Evolutionary conservation across 805 yeast genomes (phyloP).

Genomic region (Wickerhamomyces bovis): DNA sequence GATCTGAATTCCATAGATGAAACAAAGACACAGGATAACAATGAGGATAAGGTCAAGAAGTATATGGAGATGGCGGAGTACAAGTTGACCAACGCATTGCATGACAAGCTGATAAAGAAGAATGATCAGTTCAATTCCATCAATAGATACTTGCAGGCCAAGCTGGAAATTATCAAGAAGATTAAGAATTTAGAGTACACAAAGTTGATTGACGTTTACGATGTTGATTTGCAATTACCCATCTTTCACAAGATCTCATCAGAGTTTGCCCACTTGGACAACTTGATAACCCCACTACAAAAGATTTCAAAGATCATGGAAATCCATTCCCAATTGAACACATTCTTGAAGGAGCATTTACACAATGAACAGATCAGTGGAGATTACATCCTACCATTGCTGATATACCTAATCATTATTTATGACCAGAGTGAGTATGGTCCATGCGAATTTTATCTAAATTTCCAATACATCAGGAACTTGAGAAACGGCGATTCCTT

Average conservation of each 20-base stretch:
- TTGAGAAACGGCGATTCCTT: slow-evolving; percentile 17
- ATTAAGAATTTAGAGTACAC: slow-evolving; percentile 13
- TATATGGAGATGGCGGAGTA: slow-evolving; percentile 17
- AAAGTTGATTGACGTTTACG: slow-evolving; percentile 14
- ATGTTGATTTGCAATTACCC: slow-evolving; percentile 9
- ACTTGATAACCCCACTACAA: slow-evolving; percentile 10
- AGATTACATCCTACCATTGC: slow-evolving; percentile 20
- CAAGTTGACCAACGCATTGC: slow-evolving; percentile 8
- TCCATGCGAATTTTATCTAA: slow-evolving; percentile 14
- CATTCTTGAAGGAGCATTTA: slow-evolving; percentile 1
- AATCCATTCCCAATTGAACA: slow-evolving; percentile 16
- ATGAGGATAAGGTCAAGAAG: slow-evolving; percentile 5
- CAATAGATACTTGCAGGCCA: slow-evolving; percentile 14
- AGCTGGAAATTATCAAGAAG: slow-evolving; percentile 9
- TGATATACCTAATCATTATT: slow-evolving; percentile 18
- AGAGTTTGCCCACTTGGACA: slow-evolving; percentile 4
- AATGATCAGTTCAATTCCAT: slow-evolving; percentile 8
- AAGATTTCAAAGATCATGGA: slow-evolving; percentile 11
- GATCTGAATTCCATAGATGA: not conserved
- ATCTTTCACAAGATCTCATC: slow-evolving; percentile 5
- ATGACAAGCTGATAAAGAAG: slow-evolving; percentile 15
- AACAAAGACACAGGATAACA: slow-evolving; percentile 2
- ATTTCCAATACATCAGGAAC: slow-evolving; percentile 17
- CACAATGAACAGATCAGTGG: slow-evolving; percentile 10
- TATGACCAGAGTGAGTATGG: slow-evolving; percentile 2